These are phyloP conservation scores for Telfairia occidentalis DNA, from an alignment of 331 rosid genomes.

Conservation along the genomic window DNA sequence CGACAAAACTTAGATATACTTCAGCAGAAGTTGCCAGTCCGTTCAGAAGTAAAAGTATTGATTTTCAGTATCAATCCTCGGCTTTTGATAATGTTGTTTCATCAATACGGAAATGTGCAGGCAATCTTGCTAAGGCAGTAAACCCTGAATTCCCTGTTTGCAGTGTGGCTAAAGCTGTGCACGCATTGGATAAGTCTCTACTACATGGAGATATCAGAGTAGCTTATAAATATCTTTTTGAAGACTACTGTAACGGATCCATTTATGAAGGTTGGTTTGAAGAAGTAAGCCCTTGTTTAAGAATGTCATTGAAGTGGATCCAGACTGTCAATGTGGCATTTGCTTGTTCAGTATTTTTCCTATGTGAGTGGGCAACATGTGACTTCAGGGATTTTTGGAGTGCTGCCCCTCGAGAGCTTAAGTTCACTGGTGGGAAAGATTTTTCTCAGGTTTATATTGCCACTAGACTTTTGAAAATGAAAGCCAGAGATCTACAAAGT, in stretches of 20 bases:
- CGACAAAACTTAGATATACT: slow-evolving; percentile 40
- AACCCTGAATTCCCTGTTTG: slow-evolving; percentile 66
- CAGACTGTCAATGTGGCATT: slow-evolving; percentile 47
- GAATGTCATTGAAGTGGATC: slow-evolving; percentile 81
- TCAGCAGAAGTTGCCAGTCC: slow-evolving; percentile 38
- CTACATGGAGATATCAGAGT: slow-evolving; percentile 57
- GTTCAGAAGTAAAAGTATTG: slow-evolving; percentile 50
- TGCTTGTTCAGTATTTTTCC: slow-evolving; percentile 72
- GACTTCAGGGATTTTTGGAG: slow-evolving; percentile 73
- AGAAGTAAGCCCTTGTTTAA: slow-evolving; percentile 75
- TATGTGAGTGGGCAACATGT: slow-evolving; percentile 99
- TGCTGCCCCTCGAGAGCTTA: slow-evolving; percentile 46
- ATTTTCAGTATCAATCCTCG: slow-evolving; percentile 53
- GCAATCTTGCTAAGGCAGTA: slow-evolving; percentile 72
- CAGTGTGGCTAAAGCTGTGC: slow-evolving; percentile 76
- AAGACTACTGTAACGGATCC: slow-evolving; percentile 62
- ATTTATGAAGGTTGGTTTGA: slow-evolving; percentile 63
- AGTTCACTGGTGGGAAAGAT: slow-evolving; percentile 80
- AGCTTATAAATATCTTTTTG: slow-evolving; percentile 63
- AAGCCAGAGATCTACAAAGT: slow-evolving; percentile 42
- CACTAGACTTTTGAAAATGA: slow-evolving; percentile 64
- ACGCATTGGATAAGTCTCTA: slow-evolving; percentile 71
- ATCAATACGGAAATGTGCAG: slow-evolving; percentile 59
- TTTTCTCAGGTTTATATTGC: slow-evolving; percentile 72
- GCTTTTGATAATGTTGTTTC: slow-evolving; percentile 60